These are phyloP conservation scores for Madurella mycetomatis DNA, from an alignment of 2,329 filamentous ascomycete genomes.

Conservation along the genomic window DNA sequence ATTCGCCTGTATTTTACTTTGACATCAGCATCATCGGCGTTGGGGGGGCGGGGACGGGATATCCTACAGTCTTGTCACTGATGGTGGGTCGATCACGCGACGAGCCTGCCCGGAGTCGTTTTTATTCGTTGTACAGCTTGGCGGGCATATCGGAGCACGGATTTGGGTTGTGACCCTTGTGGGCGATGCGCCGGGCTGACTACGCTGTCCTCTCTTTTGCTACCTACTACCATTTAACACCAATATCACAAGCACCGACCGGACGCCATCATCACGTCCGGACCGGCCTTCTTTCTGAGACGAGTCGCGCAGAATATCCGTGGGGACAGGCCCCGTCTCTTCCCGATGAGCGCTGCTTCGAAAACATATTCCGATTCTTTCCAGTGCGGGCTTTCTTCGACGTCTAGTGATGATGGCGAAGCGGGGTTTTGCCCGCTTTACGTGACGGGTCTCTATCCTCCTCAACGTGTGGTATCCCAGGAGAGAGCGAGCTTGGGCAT, in stretches of 20 bases:
- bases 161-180: background rate
- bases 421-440: too few relatives aligned
- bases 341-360: too few relatives aligned
- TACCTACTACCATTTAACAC: slow-evolving; percentile 11
- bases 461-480: too few relatives aligned
- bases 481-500: too few relatives aligned
- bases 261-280: slow-evolving; percentile 1
- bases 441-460: too few relatives aligned
- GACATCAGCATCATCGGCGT: slow-evolving; percentile 37
- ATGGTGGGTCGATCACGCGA: slow-evolving; percentile 14
- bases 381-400: too few relatives aligned
- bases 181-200: background rate
- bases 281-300: slow-evolving; percentile 2
- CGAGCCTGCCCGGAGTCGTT: slow-evolving; percentile 1
- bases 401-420: too few relatives aligned
- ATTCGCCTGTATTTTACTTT: slow-evolving; percentile 36
- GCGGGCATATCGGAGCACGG: background rate
- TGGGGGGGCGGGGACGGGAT: slow-evolving; percentile 28
- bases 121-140: background rate
- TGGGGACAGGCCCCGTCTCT: background rate
- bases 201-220: slow-evolving; percentile 6
- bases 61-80: slow-evolving; percentile 22
- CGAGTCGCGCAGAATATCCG: slow-evolving; percentile 2
- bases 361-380: too few relatives aligned
- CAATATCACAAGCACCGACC: slow-evolving; percentile 5